Percentiles rank a stretch among this genome's conserved stretches.
phyloP scores from a whole-genome alignment of 495 filamentous ascomycete genomes.

The Clavariopsis aquatica region DNA sequence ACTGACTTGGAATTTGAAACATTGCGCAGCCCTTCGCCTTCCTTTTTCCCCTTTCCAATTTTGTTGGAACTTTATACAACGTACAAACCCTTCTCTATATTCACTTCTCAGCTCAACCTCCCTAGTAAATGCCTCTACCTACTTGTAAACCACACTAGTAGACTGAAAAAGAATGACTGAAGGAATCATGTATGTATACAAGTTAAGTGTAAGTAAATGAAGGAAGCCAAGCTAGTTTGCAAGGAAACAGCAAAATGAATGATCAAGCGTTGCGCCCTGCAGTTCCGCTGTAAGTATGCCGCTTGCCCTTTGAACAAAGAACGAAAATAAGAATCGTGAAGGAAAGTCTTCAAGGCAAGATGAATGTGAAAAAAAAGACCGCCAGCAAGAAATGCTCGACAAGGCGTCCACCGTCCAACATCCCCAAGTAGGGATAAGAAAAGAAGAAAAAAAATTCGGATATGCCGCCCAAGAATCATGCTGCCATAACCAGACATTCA shows the following conservation, averaged over 20 bases:
- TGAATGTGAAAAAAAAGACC: neutral
- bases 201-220: no score
- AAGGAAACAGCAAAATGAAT: neutral
- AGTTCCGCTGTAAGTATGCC: conserved; percentile 7
- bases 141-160: no score
- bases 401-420: neutral
- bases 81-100: no score
- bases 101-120: no score
- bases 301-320: neutral
- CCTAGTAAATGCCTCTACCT: no score
- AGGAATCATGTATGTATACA: neutral
- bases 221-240: no score
- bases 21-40: neutral
- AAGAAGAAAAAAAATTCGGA: neutral
- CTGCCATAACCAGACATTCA: neutral
- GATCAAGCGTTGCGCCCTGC: conserved; percentile 8
- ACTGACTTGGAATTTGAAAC: no score
- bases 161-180: neutral
- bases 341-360: neutral
- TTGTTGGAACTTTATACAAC: neutral
- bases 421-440: neutral
- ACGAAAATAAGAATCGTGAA: neutral
- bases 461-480: conserved; percentile 1
- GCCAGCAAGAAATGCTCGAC: neutral
- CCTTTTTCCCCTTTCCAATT: no score